A percentile compares a stretch with the other conserved stretches of the same genome.
Evolutionary conservation across 2,329 filamentous ascomycete genomes (phyloP).

Genomic region (Hypoxylon sp.): DNA sequence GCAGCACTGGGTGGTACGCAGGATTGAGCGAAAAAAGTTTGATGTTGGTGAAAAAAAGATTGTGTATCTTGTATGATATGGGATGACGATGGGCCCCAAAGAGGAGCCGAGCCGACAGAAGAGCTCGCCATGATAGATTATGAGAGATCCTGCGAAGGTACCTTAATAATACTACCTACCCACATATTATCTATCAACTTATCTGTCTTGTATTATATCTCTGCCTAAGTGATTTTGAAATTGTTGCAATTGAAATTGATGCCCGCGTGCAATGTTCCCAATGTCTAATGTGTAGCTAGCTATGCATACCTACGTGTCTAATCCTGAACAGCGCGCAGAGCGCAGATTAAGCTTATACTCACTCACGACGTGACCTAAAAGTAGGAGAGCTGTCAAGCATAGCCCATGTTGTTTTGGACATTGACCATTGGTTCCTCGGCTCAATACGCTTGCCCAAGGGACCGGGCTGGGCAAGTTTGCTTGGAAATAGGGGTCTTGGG

Average conservation of each 20-base stretch:
- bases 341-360: conserved; percentile 34
- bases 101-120: conserved; percentile 6
- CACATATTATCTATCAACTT: conserved; percentile 1
- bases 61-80: conserved; percentile 16
- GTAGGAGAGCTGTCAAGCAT: not conserved
- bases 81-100: conserved; percentile 7
- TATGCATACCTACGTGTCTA: conserved; percentile 25
- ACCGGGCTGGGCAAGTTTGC: conserved; percentile 2
- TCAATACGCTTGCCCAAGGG: conserved; percentile 11
- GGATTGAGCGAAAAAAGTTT: conserved; percentile 16
- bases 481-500: conserved; percentile 3
- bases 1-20: conserved; percentile 19
- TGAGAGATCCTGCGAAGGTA: conserved; percentile 30
- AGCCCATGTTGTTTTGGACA: not conserved
- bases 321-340: conserved; percentile 18
- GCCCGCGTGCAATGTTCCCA: not conserved
- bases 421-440: not conserved
- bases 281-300: not conserved
- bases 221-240: not conserved
- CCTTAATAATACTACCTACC: conserved; percentile 30
- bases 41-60: conserved; percentile 19
- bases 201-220: not conserved
- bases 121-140: conserved; percentile 25
- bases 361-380: conserved; percentile 5
- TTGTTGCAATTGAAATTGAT: conserved; percentile 8